Evolutionary conservation across 2,329 filamentous ascomycete genomes (phyloP).

Genomic region (Aureobasidium mangrovei): DNA sequence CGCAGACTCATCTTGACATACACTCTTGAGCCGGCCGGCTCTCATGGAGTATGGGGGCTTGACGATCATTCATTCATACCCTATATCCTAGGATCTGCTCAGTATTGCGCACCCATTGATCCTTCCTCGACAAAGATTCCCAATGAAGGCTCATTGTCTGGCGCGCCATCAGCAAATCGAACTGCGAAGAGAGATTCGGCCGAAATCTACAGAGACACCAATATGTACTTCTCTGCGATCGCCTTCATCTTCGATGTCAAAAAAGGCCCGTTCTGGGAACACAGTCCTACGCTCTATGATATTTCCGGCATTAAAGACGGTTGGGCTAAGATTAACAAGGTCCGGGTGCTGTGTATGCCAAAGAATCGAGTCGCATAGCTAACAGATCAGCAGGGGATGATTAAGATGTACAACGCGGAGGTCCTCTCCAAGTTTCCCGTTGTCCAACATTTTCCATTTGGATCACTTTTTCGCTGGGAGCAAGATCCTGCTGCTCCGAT

Average conservation of each 20-base stretch:
- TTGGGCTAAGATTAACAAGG: slow-evolving; percentile 94
- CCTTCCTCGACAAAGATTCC: slow-evolving; percentile 40
- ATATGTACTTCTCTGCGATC: slow-evolving; percentile 87
- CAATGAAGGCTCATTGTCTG: slow-evolving; percentile 64
- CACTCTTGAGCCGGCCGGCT: slow-evolving; percentile 88
- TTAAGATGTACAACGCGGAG: slow-evolving; percentile 98
- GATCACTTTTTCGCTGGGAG: slow-evolving; percentile 42
- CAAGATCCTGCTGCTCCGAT: slow-evolving; percentile 33
- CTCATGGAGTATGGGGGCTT: slow-evolving; percentile 96
- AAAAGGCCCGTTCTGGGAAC: slow-evolving; percentile 85
- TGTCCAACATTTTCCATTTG: slow-evolving; percentile 74
- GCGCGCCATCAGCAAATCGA: slow-evolving; percentile 59
- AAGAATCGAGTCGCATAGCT: neutral
- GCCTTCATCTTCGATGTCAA: slow-evolving; percentile 98
- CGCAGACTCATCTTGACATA: slow-evolving; percentile 81
- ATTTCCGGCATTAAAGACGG: slow-evolving; percentile 78
- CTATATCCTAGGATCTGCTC: slow-evolving; percentile 91
- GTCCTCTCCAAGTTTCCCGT: slow-evolving; percentile 95
- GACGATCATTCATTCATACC: slow-evolving; percentile 93
- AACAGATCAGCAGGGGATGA: slow-evolving; percentile 61
- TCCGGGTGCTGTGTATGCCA: slow-evolving; percentile 15
- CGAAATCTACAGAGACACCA: slow-evolving; percentile 32
- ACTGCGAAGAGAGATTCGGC: slow-evolving; percentile 43
- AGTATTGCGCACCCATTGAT: slow-evolving; percentile 58
- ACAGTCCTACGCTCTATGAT: slow-evolving; percentile 89